Conservation (phyloP, 805 yeast genomes). For the Candida morakotiae region DNA sequence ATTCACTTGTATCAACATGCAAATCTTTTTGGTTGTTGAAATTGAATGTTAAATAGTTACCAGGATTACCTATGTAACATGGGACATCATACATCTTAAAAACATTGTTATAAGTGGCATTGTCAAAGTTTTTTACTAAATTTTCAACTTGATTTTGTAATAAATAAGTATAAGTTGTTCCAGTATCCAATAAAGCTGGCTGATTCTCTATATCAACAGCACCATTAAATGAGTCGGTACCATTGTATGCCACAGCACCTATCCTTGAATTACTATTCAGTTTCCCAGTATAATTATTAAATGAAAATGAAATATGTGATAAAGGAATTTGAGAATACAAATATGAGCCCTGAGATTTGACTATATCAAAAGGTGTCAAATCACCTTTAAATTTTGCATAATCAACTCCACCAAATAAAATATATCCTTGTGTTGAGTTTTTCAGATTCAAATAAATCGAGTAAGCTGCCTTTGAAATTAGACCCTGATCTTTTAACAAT, state of each 20-base stretch:
- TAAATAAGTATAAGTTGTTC: slow-evolving; percentile 36
- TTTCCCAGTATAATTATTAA: slow-evolving; percentile 3
- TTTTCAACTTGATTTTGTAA: slow-evolving; percentile 32
- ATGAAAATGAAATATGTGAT: slow-evolving; percentile 1
- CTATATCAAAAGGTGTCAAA: slow-evolving; percentile 10
- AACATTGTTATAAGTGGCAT: slow-evolving; percentile 37
- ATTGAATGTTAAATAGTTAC: slow-evolving; percentile 4
- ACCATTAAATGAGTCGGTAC: slow-evolving; percentile 1
- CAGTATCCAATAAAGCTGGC: slow-evolving; percentile 28
- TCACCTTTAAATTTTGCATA: slow-evolving; percentile 22
- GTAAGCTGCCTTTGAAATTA: slow-evolving; percentile 28
- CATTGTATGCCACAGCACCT: slow-evolving; percentile 13
- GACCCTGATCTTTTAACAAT: slow-evolving; percentile 25
- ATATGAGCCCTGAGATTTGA: background rate
- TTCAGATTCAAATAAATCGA: slow-evolving; percentile 25
- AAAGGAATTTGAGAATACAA: slow-evolving; percentile 4
- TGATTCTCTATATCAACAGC: slow-evolving; percentile 3
- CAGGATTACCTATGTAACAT: slow-evolving; percentile 4
- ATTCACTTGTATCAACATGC: slow-evolving; percentile 1
- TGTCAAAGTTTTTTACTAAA: slow-evolving; percentile 27
- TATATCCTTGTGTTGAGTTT: slow-evolving; percentile 14
- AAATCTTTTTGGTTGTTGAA: slow-evolving; percentile 4
- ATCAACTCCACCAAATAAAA: slow-evolving; percentile 28
- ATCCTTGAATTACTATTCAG: background rate
- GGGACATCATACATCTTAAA: slow-evolving; percentile 42